Evolutionary conservation across 2,329 filamentous ascomycete species (phyloP).

Genomic region (Aspergillus pseudoglaucus): DNA sequence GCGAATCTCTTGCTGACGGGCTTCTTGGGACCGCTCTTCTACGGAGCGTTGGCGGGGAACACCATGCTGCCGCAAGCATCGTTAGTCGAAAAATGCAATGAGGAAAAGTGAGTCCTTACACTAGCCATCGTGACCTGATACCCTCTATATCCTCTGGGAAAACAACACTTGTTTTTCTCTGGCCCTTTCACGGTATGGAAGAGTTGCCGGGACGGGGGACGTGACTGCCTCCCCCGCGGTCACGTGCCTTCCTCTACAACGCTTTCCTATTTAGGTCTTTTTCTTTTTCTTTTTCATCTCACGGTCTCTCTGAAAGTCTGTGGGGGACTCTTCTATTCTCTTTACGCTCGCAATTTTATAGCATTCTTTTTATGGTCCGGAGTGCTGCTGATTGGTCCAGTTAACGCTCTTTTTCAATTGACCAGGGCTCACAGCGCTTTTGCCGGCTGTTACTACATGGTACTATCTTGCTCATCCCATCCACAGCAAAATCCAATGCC

Average conservation of each 20-base stretch:
- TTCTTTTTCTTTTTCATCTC: neutral
- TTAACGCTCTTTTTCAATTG: constrained; percentile 13
- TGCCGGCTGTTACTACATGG: constrained; percentile 1
- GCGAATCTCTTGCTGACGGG: constrained; percentile 63
- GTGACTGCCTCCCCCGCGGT: constrained; percentile 1
- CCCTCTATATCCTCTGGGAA: too few species aligned
- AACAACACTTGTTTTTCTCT: neutral
- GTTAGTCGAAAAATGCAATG: constrained; percentile 8
- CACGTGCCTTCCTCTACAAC: constrained; percentile 2
- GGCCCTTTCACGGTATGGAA: neutral
- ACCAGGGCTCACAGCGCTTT: neutral
- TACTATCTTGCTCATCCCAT: neutral
- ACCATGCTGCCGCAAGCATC: constrained; percentile 61
- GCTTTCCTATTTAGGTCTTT: neutral
- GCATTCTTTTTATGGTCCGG: neutral
- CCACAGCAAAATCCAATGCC: constrained; percentile 3
- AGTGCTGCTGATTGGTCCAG: neutral
- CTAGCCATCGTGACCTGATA: constrained; percentile 22
- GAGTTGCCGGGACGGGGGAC: neutral
- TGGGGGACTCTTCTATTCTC: neutral
- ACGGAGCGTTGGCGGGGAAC: constrained; percentile 62
- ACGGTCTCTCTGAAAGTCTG: neutral
- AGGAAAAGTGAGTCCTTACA: constrained; percentile 11
- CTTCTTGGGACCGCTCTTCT: constrained; percentile 59
- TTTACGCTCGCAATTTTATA: neutral